Percentiles rank a stretch among this genome's conserved stretches.
phyloP scores from a whole-genome alignment of 179 eudicot species.

The Drosera spatulata region DNA sequence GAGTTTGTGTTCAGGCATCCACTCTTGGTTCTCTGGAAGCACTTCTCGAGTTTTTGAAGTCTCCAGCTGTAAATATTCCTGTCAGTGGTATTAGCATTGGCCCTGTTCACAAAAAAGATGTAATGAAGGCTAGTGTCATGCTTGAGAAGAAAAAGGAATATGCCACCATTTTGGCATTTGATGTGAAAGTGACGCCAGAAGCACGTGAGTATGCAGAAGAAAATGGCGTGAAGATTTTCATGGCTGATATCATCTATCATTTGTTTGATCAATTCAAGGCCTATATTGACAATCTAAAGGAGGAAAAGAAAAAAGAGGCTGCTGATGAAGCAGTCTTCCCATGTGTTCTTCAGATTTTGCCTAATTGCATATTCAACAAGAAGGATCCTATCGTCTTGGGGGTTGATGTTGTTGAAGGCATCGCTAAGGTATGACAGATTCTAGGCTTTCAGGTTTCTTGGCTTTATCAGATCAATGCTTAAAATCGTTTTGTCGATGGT shows the following conservation, averaged over 20 bases:
- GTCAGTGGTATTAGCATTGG: constrained; percentile 94
- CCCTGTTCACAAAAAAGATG: constrained; percentile 93
- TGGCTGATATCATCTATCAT: constrained; percentile 86
- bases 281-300: constrained; percentile 82
- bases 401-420: constrained; percentile 83
- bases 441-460: neutral
- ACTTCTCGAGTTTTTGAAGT: constrained; percentile 70
- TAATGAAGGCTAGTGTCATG: constrained; percentile 96
- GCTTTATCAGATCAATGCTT: neutral
- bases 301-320: constrained; percentile 87
- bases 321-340: constrained; percentile 95
- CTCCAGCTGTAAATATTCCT: constrained; percentile 84
- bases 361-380: constrained; percentile 78
- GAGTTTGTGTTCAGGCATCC: constrained; percentile 94
- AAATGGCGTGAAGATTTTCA: constrained; percentile 69
- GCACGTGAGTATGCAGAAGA: constrained; percentile 93
- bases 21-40: constrained; percentile 94
- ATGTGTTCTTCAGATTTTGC: constrained; percentile 80
- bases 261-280: constrained; percentile 94
- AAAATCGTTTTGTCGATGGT: too few relatives aligned
- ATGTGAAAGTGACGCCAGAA: constrained; percentile 91
- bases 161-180: constrained; percentile 87
- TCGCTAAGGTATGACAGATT: constrained; percentile 48
- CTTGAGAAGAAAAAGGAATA: constrained; percentile 95
- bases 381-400: constrained; percentile 95